These are phyloP conservation scores for Hordeum pubiflorum DNA, from an alignment of 202 grass and related monocot species.

Conservation along the genomic window DNA sequence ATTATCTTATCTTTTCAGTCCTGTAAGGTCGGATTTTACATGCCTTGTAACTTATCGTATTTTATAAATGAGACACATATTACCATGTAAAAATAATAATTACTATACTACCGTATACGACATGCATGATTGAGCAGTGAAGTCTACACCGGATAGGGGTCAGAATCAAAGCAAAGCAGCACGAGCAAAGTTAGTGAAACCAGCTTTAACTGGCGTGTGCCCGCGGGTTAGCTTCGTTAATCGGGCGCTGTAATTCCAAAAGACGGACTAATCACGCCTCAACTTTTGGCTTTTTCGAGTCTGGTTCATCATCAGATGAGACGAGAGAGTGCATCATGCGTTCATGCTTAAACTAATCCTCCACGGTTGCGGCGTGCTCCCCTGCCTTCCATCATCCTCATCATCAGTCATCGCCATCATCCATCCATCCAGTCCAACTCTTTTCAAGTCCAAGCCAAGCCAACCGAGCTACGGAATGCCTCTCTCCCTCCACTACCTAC, in stretches of 20 bases:
- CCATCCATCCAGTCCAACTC: neutral
- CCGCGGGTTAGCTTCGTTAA: conserved; percentile 22
- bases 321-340: neutral
- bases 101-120: too few relatives aligned
- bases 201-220: conserved; percentile 14
- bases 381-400: neutral
- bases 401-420: neutral
- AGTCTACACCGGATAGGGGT: neutral
- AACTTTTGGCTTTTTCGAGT: conserved; percentile 30
- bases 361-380: conserved; percentile 38
- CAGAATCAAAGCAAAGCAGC: neutral
- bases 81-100: too few relatives aligned
- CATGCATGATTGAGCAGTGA: too few relatives aligned
- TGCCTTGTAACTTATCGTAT: too few relatives aligned
- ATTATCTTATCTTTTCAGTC: too few relatives aligned
- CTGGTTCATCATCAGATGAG: neutral
- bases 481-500: neutral
- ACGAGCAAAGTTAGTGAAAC: conserved; percentile 6
- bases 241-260: conserved; percentile 21
- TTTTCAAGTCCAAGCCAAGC: conserved; percentile 5
- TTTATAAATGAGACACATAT: too few relatives aligned
- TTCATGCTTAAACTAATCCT: conserved; percentile 32
- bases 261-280: conserved; percentile 16
- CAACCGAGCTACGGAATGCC: neutral
- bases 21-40: too few relatives aligned